Conservation (phyloP, 148 eudicot species). For the Rhododendron ferrugineum region DNA sequence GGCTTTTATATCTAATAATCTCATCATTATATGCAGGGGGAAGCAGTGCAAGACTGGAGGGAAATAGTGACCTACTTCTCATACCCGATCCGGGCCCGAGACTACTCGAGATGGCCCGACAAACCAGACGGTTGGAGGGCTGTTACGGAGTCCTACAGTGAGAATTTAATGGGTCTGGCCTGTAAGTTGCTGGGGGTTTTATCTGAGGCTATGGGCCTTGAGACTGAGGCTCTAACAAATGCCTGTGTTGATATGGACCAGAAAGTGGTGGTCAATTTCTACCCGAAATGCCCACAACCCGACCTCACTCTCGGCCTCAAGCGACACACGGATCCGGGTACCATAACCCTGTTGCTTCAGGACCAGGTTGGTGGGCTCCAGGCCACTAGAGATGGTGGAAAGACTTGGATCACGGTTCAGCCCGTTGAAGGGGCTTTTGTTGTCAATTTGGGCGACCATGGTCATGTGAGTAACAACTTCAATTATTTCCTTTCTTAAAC, state of each 20-base stretch:
- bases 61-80: constrained; percentile 87
- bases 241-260: constrained; percentile 98
- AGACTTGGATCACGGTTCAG: constrained; percentile 92
- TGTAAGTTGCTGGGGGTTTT: constrained; percentile 73
- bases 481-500: constrained; percentile 11
- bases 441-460: constrained; percentile 90
- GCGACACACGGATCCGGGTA: constrained; percentile 96
- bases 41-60: constrained; percentile 81
- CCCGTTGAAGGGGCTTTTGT: constrained; percentile 88
- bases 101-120: constrained; percentile 93
- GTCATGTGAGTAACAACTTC: constrained; percentile 35
- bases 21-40: constrained; percentile 40
- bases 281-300: constrained; percentile 90
- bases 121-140: constrained; percentile 83
- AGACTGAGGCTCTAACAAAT: constrained; percentile 66
- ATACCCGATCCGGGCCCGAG: constrained; percentile 61
- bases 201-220: constrained; percentile 88
- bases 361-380: constrained; percentile 92
- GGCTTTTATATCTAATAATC: neutral
- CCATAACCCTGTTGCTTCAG: constrained; percentile 79
- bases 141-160: constrained; percentile 59
- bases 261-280: constrained; percentile 83
- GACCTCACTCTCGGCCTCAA: constrained; percentile 86
- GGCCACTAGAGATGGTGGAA: constrained; percentile 89
- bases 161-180: constrained; percentile 65